phyloP scores from a whole-genome alignment of 2,329 filamentous ascomycete genomes.

The Penicillium sp. region DNA sequence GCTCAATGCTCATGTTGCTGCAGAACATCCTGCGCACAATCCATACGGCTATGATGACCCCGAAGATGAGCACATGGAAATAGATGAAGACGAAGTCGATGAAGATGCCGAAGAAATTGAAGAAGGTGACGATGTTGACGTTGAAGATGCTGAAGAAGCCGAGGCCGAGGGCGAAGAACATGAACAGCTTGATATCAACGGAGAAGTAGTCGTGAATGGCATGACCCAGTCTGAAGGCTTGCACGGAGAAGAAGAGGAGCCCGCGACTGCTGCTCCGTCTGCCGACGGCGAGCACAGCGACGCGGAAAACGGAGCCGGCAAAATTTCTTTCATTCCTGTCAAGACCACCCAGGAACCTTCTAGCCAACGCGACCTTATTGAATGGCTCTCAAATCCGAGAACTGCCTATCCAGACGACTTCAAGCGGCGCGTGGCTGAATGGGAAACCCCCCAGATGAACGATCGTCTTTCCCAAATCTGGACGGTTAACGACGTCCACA shows the following conservation, averaged over 20 bases:
- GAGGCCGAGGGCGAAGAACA: constrained; percentile 13
- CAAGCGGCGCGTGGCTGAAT: constrained; percentile 13
- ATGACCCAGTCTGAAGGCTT: constrained; percentile 6
- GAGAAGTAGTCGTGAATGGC: constrained; percentile 19
- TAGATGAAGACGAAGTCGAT: constrained; percentile 8
- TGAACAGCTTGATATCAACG: constrained; percentile 12
- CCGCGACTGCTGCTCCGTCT: constrained; percentile 6
- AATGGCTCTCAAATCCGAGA: constrained; percentile 22
- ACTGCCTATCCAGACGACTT: constrained; percentile 17
- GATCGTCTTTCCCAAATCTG: constrained; percentile 33
- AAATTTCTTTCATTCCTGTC: neutral
- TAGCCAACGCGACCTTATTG: constrained; percentile 10
- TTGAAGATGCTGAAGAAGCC: constrained; percentile 2
- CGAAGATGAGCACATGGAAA: constrained; percentile 13
- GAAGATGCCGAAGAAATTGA: constrained; percentile 17
- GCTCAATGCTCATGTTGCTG: constrained; percentile 33
- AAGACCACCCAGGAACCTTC: constrained; percentile 1
- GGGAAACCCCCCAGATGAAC: constrained; percentile 25
- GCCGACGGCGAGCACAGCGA: constrained; percentile 8
- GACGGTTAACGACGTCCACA: constrained; percentile 35
- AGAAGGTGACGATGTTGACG: constrained; percentile 13
- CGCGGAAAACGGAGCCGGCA: neutral
- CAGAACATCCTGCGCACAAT: constrained; percentile 32
- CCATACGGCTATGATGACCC: constrained; percentile 23
- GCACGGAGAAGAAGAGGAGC: constrained; percentile 18